Base-by-base conservation (phyloP, 768 basidiomycete genomes). In the Podaxis sp. region DNA sequence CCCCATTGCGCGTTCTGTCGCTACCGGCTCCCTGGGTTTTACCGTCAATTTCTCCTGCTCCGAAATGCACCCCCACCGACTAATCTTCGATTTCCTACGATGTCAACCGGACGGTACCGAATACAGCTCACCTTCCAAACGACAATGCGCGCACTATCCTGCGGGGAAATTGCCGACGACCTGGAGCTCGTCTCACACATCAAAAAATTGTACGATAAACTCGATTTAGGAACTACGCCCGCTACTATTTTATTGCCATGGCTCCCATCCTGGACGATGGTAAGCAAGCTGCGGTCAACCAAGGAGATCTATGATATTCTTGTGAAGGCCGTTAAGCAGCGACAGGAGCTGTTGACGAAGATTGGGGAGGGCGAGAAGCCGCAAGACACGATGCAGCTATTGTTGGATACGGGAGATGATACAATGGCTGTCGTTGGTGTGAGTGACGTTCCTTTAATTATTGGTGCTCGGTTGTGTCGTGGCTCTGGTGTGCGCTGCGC, bases 231-330 rank as follows among this genome's bases (percentile, higher is more conserved):
- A 50, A 91, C 88, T 2, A 91, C 90, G 0, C 88, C 90, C 0
- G 81, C 86, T 2, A 88, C 87, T 2, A 80, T 93, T 60, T 81
- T 93, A 15, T 73, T 90, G 33, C 90, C 90, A 40, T 92, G 90
- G 90, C 75, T 92, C 54, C 90, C 90, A 8, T 84, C 82, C 50
- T 87, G 86, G 3, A 87, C 88, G 20, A 89, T 89, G 85, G 72
- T 91, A 58, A 82, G 76, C 67, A 90, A 90, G 70, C 72, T 90
- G 44, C 80, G 84, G 73, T 86, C 90, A 15, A 91, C 90, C 36
- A 91, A 90, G 73, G 77, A 85, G 66, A 87, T 93, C 60, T 91
- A 91, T 71, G 84, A 87, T 65, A 90, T 93, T 65, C 73, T 91
- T 57, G 77, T 79, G 55, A 72, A 72, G 11, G 84, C 84, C 41